phyloP scores from a whole-genome alignment of 768 basidiomycete species.

The Harrya chromipes region DNA sequence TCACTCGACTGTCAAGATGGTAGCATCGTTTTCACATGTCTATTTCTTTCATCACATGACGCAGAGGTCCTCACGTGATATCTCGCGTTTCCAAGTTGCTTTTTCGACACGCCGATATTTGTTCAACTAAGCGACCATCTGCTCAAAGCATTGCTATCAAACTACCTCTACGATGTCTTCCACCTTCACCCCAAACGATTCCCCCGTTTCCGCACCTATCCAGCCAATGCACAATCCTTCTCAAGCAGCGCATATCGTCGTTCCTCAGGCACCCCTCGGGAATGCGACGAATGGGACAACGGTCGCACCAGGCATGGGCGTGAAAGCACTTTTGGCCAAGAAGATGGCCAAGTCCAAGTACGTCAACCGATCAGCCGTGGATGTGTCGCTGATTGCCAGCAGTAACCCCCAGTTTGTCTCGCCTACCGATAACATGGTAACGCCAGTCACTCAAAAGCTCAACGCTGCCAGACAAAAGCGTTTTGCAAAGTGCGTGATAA shows the following conservation, averaged over 20 bases:
- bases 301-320: constrained; percentile 72
- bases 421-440: constrained; percentile 94
- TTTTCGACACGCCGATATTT: constrained; percentile 13
- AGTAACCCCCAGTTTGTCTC: constrained; percentile 90
- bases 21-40: no score
- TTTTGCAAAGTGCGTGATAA: constrained; percentile 71
- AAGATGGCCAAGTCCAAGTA: constrained; percentile 88
- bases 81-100: constrained; percentile 25
- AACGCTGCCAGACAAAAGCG: constrained; percentile 90
- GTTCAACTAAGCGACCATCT: constrained; percentile 6
- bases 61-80: constrained; percentile 20
- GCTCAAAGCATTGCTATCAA: background rate
- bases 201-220: constrained; percentile 58
- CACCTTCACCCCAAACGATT: constrained; percentile 60
- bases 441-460: constrained; percentile 90
- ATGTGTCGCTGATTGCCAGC: constrained; percentile 10
- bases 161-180: constrained; percentile 44
- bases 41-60: constrained; percentile 10
- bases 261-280: constrained; percentile 79
- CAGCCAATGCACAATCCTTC: constrained; percentile 85
- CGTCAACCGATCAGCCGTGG: constrained; percentile 30
- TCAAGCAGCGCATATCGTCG: constrained; percentile 72
- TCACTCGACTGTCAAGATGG: no score
- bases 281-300: constrained; percentile 53
- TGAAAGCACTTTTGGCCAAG: constrained; percentile 91